Conservation (phyloP, 345 rosid genomes). For the Erodium maritimum region DNA sequence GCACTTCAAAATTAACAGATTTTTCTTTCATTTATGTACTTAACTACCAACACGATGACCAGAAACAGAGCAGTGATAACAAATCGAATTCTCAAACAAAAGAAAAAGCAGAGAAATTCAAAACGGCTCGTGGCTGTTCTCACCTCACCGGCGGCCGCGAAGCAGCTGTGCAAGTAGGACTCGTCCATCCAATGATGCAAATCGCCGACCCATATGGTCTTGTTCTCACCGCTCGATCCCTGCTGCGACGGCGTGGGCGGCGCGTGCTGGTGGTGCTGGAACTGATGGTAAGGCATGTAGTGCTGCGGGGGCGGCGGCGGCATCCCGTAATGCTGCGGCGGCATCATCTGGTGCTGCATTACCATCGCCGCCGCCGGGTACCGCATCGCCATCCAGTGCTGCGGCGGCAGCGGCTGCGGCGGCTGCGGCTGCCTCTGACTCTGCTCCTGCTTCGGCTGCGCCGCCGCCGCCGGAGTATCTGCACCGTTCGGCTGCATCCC, state of each 20-base stretch:
- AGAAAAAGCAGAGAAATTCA: too few species aligned
- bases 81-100: too few species aligned
- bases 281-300: conserved; percentile 42
- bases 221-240: conserved; percentile 55
- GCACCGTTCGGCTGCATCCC: conserved; percentile 1
- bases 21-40: too few species aligned
- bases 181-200: conserved; percentile 99
- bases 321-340: conserved; percentile 35
- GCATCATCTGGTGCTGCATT: conserved; percentile 79
- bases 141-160: conserved; percentile 74
- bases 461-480: conserved; percentile 7
- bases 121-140: too few species aligned
- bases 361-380: conserved; percentile 67
- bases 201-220: conserved; percentile 90
- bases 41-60: too few species aligned
- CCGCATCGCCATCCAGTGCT: conserved; percentile 65
- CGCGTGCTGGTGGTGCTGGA: conserved; percentile 13
- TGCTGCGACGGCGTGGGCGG: conserved; percentile 24
- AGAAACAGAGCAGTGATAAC: too few species aligned
- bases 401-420: conserved; percentile 25
- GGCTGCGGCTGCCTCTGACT: too few species aligned
- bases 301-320: conserved; percentile 37
- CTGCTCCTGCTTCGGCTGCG: conserved; percentile 20
- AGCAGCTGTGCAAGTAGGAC: conserved; percentile 61
- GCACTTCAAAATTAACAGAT: too few species aligned